phyloP scores from a whole-genome alignment of 495 filamentous ascomycete genomes.

The Xylaria grammica region DNA sequence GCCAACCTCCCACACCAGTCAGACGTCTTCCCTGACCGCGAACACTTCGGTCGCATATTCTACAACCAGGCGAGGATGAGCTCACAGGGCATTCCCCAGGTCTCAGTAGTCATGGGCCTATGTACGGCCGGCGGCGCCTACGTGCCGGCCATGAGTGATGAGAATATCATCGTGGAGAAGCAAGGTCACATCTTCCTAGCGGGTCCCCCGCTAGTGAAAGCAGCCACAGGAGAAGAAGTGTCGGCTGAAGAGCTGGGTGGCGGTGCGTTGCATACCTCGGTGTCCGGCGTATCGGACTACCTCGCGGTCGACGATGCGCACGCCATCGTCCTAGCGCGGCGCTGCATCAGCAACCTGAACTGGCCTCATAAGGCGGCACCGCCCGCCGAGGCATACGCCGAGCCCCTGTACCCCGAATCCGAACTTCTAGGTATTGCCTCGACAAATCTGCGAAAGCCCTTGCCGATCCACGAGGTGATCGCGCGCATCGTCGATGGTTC shows the following conservation, averaged over 20 bases:
- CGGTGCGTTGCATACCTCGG: slow-evolving; percentile 86
- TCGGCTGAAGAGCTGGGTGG: slow-evolving; percentile 92
- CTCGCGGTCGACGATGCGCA: slow-evolving; percentile 94
- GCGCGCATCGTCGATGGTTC: slow-evolving; percentile 92
- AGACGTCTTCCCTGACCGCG: slow-evolving; percentile 93
- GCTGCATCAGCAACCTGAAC: slow-evolving; percentile 87
- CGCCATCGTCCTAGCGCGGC: slow-evolving; percentile 82
- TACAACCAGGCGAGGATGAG: slow-evolving; percentile 98
- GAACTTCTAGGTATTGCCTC: slow-evolving; percentile 89
- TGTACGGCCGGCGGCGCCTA: slow-evolving; percentile 96
- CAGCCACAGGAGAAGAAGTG: slow-evolving; percentile 93
- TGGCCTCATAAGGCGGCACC: slow-evolving; percentile 59
- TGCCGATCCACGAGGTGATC: slow-evolving; percentile 89
- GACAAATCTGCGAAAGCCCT: slow-evolving; percentile 82
- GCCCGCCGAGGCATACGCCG: slow-evolving; percentile 44
- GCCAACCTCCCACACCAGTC: slow-evolving; percentile 96
- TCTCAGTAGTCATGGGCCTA: slow-evolving; percentile 97
- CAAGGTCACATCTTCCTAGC: slow-evolving; percentile 97
- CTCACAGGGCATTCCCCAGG: slow-evolving; percentile 84
- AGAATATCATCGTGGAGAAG: slow-evolving; percentile 93
- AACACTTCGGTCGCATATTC: slow-evolving; percentile 97
- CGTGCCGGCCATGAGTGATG: slow-evolving; percentile 96
- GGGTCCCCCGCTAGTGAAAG: slow-evolving; percentile 93
- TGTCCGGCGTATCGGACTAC: slow-evolving; percentile 96
- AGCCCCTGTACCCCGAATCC: slow-evolving; percentile 80